Conservation (phyloP, 345 rosid species). For the Turnera subulata region DNA sequence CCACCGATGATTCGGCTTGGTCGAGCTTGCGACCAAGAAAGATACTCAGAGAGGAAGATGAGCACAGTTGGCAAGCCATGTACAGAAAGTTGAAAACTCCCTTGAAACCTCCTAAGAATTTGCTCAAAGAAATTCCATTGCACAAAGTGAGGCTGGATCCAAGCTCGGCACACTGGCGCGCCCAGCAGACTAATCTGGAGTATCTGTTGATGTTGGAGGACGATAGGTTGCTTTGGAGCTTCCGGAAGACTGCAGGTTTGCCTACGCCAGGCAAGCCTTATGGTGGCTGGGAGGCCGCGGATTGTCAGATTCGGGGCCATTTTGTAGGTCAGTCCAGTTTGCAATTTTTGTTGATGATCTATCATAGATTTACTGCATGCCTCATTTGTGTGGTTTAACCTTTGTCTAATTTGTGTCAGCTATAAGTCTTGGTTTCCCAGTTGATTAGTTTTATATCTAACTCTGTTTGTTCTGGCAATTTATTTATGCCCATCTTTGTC, state of each 20-base stretch:
- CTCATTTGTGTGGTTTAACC: background rate
- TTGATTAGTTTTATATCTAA: background rate
- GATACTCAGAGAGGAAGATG: conserved; percentile 59
- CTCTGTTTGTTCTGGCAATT: no score
- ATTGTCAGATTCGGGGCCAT: conserved; percentile 81
- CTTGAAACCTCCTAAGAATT: conserved; percentile 27
- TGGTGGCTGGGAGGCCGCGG: conserved; percentile 87
- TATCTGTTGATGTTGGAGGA: conserved; percentile 79
- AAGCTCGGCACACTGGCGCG: conserved; percentile 53
- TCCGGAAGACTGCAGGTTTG: conserved; percentile 75
- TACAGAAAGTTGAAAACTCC: conserved; percentile 66
- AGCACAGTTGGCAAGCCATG: conserved; percentile 61
- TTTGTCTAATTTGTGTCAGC: no score
- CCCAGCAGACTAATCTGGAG: conserved; percentile 84
- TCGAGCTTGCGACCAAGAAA: conserved; percentile 63
- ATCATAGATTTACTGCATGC: background rate
- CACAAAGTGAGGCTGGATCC: conserved; percentile 76
- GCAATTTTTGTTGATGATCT: conserved; percentile 10
- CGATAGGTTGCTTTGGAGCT: conserved; percentile 79
- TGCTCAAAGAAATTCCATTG: conserved; percentile 72
- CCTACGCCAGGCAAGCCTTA: conserved; percentile 54
- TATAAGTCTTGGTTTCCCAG: background rate
- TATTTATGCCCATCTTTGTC: no score
- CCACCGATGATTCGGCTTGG: conserved; percentile 85
- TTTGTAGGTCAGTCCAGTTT: conserved; percentile 63